Percentiles rank a stretch among this genome's conserved stretches.
Evolutionary conservation across 139 green algal genomes (phyloP).

Genomic region (Asterochloris sp.): DNA sequence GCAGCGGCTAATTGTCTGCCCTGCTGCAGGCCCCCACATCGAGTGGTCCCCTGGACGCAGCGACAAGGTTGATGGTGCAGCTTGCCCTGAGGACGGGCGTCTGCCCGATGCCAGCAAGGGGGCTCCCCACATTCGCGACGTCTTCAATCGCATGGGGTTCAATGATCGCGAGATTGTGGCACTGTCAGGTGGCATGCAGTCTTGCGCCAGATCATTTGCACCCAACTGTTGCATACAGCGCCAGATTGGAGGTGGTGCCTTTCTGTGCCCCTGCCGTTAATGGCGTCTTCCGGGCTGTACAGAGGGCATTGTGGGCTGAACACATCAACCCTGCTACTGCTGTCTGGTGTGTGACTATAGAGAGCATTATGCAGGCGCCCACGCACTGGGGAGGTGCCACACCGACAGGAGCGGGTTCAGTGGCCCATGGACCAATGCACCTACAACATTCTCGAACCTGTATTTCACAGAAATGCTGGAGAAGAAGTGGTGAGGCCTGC

Average conservation of each 20-base stretch:
- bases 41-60: slow-evolving; percentile 66
- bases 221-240: too few relatives aligned
- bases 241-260: too few relatives aligned
- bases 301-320: too few relatives aligned
- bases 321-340: too few relatives aligned
- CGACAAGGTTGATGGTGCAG: slow-evolving; percentile 42
- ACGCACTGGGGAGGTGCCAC: slow-evolving; percentile 61
- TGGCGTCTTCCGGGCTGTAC: too few relatives aligned
- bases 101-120: slow-evolving; percentile 74
- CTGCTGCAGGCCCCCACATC: slow-evolving; percentile 66
- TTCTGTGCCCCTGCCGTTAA: too few relatives aligned
- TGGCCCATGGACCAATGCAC: slow-evolving; percentile 71
- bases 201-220: too few relatives aligned
- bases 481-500: slow-evolving; percentile 63
- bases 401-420: slow-evolving; percentile 74
- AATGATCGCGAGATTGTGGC: slow-evolving; percentile 87
- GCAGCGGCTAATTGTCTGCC: not conserved
- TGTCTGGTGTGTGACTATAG: too few relatives aligned
- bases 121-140: slow-evolving; percentile 68
- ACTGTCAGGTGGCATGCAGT: slow-evolving; percentile 55
- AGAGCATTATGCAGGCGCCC: not conserved
- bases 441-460: slow-evolving; percentile 83
- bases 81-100: slow-evolving; percentile 69
- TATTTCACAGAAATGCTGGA: slow-evolving; percentile 78
- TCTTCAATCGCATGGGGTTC: slow-evolving; percentile 90